Conservation (phyloP, 441 rosid species). For the Sinapis alba region DNA sequence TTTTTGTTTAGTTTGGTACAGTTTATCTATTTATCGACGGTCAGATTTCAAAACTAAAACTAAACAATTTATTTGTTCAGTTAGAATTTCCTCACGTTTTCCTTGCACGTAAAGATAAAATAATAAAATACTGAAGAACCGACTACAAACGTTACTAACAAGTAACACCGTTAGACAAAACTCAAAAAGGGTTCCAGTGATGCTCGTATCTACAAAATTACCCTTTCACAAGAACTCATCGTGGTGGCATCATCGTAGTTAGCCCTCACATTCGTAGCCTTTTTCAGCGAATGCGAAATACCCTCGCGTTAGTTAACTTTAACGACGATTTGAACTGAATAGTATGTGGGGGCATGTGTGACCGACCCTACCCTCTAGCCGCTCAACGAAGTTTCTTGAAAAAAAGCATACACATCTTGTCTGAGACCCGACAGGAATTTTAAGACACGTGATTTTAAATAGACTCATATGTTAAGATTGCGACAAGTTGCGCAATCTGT, state of each 20-base stretch:
- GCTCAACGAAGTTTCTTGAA: background rate
- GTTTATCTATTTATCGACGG: background rate
- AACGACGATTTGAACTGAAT: slow-evolving; percentile 13
- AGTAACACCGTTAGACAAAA: slow-evolving; percentile 18
- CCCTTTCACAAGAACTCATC: background rate
- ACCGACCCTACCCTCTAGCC: background rate
- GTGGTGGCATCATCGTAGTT: background rate
- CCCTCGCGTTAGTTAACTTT: slow-evolving; percentile 6
- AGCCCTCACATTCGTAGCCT: background rate
- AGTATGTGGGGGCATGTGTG: background rate
- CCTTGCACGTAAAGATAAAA: background rate
- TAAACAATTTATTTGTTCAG: background rate
- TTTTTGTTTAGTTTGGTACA: background rate
- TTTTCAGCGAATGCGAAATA: background rate
- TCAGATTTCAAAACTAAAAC: background rate
- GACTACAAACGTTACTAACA: slow-evolving; percentile 7
- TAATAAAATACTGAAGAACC: background rate
- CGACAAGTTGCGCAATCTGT: slow-evolving; percentile 26
- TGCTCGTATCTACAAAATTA: background rate
- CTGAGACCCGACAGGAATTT: slow-evolving; percentile 17
- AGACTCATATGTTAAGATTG: background rate
- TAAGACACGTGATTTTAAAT: slow-evolving; percentile 26
- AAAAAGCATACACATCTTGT: slow-evolving; percentile 1
- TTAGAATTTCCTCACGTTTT: slow-evolving; percentile 33
- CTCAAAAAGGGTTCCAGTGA: too few species aligned